Percentiles rank a stretch among this genome's conserved stretches.
Evolutionary conservation across 2,329 filamentous ascomycete genomes (phyloP).

Genomic region (Neonectria punicea): DNA sequence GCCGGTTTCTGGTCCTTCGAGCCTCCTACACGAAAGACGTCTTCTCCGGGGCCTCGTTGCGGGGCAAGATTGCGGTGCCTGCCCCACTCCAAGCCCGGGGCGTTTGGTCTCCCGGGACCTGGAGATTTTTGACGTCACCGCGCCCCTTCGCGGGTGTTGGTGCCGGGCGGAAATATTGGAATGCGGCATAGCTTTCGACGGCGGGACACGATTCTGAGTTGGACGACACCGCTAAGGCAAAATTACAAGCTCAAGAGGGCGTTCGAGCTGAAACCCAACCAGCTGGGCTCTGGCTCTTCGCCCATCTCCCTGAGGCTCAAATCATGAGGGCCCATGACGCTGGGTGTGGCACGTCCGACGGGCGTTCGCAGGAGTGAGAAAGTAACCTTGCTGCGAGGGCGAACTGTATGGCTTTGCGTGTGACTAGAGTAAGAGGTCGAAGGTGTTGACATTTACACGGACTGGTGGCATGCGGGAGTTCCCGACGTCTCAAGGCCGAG

Average conservation of each 20-base stretch:
- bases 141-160: slow-evolving; percentile 52
- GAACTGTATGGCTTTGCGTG: background rate
- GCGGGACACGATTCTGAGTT: slow-evolving; percentile 64
- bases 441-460: background rate
- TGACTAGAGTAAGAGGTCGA: too few species aligned
- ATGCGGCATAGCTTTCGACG: slow-evolving; percentile 70
- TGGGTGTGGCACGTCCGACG: background rate
- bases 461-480: background rate
- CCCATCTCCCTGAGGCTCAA: slow-evolving; percentile 12
- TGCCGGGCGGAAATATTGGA: slow-evolving; percentile 55
- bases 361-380: background rate
- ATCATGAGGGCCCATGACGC: background rate
- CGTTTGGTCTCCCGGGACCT: slow-evolving; percentile 82
- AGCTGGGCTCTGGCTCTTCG: slow-evolving; percentile 5
- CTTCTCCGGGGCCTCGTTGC: slow-evolving; percentile 84
- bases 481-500: background rate
- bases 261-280: background rate
- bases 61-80: slow-evolving; percentile 64
- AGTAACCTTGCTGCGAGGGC: background rate
- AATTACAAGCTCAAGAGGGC: slow-evolving; percentile 2
- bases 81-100: slow-evolving; percentile 75
- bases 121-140: slow-evolving; percentile 80
- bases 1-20: too few species aligned
- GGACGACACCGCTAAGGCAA: slow-evolving; percentile 57
- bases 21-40: background rate